These are phyloP conservation scores for Leccinum boreale DNA, from an alignment of 768 basidiomycete genomes.

Conservation along the genomic window DNA sequence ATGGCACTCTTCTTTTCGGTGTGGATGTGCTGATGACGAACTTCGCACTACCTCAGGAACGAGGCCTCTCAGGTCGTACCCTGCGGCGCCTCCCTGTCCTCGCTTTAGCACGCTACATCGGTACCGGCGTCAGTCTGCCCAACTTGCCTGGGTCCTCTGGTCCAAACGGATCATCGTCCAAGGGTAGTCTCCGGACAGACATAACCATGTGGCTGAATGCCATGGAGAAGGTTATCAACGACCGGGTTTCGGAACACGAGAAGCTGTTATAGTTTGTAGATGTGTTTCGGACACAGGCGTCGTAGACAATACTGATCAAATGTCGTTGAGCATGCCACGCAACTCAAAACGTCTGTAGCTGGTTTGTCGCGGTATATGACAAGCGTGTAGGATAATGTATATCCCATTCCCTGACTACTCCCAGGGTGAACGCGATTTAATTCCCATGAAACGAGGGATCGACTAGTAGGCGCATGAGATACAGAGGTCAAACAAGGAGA, in stretches of 20 bases:
- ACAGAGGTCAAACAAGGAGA: background rate
- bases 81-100: conserved; percentile 92
- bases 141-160: conserved; percentile 11
- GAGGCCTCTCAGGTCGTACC: conserved; percentile 90
- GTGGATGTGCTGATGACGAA: conserved; percentile 1
- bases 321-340: background rate
- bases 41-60: conserved; percentile 38
- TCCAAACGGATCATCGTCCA: conserved; percentile 4
- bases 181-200: conserved; percentile 20
- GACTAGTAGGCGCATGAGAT: conserved; percentile 14
- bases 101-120: conserved; percentile 82
- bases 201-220: conserved; percentile 81
- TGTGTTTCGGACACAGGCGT: background rate
- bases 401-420: conserved; percentile 3
- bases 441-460: conserved; percentile 22
- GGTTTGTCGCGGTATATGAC: background rate
- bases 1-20: conserved; percentile 26
- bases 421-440: background rate
- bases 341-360: background rate
- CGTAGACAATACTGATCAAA: background rate
- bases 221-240: conserved; percentile 72
- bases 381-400: conserved; percentile 1
- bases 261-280: conserved; percentile 35
- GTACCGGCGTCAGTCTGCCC: conserved; percentile 36
- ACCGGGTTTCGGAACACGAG: conserved; percentile 52